Base-by-base conservation (phyloP, 768 basidiomycete genomes). In the Boletus subcaerulescens region DNA sequence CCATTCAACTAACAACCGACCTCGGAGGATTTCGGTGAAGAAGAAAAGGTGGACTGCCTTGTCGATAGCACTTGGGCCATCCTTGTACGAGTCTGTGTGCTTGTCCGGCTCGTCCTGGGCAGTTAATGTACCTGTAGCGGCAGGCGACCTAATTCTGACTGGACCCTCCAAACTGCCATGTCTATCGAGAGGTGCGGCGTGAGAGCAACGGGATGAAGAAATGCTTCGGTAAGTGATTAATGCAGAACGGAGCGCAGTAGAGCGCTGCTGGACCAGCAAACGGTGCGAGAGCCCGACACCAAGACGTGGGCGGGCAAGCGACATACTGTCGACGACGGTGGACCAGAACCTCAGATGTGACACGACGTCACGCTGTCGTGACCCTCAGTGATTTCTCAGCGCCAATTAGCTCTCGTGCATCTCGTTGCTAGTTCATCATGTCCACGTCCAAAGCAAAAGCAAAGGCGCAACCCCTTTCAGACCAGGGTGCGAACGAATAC, bases 11-110 rank as follows among this genome's bases (percentile, higher is more conserved):
- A 20, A 2, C 36, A n/a, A 73, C 85, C 53, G 64, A 93, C 96
- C 96, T 81, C 96, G 80, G 67, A 96, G 75, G 64, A 99, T 97
- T 75, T 99, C 97, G 55, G 96, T 98, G 71, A 99, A 93, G 83
- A 99, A 98, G 82, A 98, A 98, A 46, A 97, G 69, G 71, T 94
- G 89, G 41, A 91, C 88, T 45, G 95, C 95, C 73, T 98, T 98
- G 79, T 98, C 93, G 46, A 99, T 79, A 43, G 97, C 94, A 70
- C 87, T 87, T 14, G 89, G 91, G 0, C 93, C 94, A 52, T 76
- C 78, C 66, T 81, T 80, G 77, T 91, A 93, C 41, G 85, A 82
- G 64, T 91, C 77, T 5, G 82, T 65, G 61, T 83, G 77, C 44
- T 80, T 80, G 40, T 77, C 84, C 0, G 79, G 74, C 58, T 76